Base-by-base conservation (phyloP, 345 rosid species). In the Rhodomyrtus tomentosa region DNA sequence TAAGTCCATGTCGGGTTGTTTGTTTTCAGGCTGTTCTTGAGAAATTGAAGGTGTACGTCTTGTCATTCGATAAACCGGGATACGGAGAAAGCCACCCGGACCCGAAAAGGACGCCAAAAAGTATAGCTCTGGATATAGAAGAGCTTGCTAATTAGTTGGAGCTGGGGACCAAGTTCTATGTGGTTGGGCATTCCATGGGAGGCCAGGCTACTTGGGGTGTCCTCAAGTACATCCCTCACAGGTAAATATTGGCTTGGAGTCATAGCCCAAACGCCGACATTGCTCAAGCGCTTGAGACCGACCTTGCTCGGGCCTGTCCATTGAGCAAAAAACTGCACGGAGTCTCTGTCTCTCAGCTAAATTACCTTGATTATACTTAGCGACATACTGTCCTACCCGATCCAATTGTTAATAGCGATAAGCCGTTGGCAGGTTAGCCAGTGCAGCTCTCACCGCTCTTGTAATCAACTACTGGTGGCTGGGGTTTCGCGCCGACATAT, bases 141-240 rank as follows among this genome's bases (percentile, higher is more conserved):
- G 92, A 93, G 82, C 91, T 87, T 36, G 91, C 93, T 40, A 91
- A 89, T 84, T 84, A 85, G 83, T 85, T 91, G 82, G 85, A 87
- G 48, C 86, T 91, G 4, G 93, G 93, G 11, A 36, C 83, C 59
- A 90, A 87, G 85, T 93, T 93, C 51, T 90, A 93, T 21, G 59
- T 89, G 20, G 42, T 89, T 32, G 95, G 95, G 50, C 32, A 18
- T 49, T 91, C 95, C 45, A 91, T 91, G 92, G 95, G 94, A 87
- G 94, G 93, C 68, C 87, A 40, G 56, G 84, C 86, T 49, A 87
- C 90, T 4, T 91, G 94, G 93, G 55, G 91, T 25, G 91, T 89
- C 84, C 93, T 92, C 82, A 91, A 89, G n/a, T 90, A 90, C 83
- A 93, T 90, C 83, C 91, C 93, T 83, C 92, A 92, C 73, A 91